Evolutionary conservation across 768 basidiomycete genomes (phyloP), one percentile per base, ranked within the genome.

Genomic region (Mycena galopus): DNA sequence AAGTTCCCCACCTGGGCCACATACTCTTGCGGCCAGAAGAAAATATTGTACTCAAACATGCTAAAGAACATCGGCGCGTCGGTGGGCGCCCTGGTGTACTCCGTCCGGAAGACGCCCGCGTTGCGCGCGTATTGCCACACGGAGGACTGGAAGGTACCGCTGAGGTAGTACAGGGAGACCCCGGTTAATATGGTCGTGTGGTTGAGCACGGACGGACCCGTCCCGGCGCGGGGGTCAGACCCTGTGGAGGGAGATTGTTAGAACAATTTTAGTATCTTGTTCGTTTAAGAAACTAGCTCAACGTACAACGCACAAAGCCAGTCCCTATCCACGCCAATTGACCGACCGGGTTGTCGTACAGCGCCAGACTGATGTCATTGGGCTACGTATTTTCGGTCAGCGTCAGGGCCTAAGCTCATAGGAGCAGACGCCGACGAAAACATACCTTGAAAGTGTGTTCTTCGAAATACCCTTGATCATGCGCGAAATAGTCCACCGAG

Each of bases 291-390:
- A 33, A n/a, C 8, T 14, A 10, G n/a, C n/a, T n/a, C n/a, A 17
- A 61, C 66, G 23, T 25, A 76, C 77, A 75, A 9, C 35, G 61
- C 37, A 61, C 57, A 59, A 74, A 73, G 35, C 74, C 69, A 27
- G 74, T 75, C 21, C 78, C 79, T 1, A 81, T 73, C 73, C 74
- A 80, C 17, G 78, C 68, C 4, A 80, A 75, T 29, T 76, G 71
- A 16, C 76, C 79, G n/a, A 80, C 63, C 0, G 79, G 79, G 39
- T 74, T 77, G 67, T 79, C 78, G 53, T 71, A 62, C 27, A 80
- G 62, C 10, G 78, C 79, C 33, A 77, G 73, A 21, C 79, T 78
- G 33, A 80, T 74, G 39, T 79, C 75, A 23, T 73, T 71, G 33
- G 79, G 79, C 69, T 79, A 62, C 17, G 44, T 14, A n/a, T n/a